A percentile compares a stretch with the other conserved stretches of the same genome.
Evolutionary conservation across 768 basidiomycete species (phyloP).

Genomic region (Daedaleopsis nitida): DNA sequence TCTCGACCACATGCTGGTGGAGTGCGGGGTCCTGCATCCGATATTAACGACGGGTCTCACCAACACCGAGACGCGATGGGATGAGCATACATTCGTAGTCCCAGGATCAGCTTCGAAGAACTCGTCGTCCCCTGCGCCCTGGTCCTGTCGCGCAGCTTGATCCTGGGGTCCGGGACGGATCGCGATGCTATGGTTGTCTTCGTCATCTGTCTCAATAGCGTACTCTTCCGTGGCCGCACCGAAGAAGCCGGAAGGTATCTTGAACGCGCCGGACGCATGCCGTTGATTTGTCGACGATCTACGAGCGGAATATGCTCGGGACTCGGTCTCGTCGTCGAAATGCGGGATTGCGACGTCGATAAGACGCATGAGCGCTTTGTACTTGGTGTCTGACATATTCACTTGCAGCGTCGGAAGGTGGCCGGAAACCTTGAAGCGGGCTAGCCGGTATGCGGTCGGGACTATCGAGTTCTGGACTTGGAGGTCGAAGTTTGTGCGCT

Average conservation of each 20-base stretch:
- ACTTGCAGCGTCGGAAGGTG: slow-evolving; percentile 84
- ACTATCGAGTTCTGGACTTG: slow-evolving; percentile 93
- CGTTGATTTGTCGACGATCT: slow-evolving; percentile 17
- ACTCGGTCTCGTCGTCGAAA: slow-evolving; percentile 48
- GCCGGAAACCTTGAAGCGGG: slow-evolving; percentile 89
- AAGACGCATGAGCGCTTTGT: slow-evolving; percentile 88
- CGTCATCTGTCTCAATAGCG: slow-evolving; percentile 58
- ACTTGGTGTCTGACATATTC: slow-evolving; percentile 90
- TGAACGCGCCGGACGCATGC: slow-evolving; percentile 41
- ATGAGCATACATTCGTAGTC: slow-evolving; percentile 17
- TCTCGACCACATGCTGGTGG: slow-evolving; percentile 72
- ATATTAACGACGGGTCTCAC: slow-evolving; percentile 24
- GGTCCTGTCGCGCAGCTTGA: slow-evolving; percentile 27
- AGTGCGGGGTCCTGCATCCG: slow-evolving; percentile 39
- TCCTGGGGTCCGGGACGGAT: neutral
- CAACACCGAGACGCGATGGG: neutral
- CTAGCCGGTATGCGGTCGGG: slow-evolving; percentile 75
- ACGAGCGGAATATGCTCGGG: slow-evolving; percentile 12
- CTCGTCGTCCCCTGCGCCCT: slow-evolving; percentile 49
- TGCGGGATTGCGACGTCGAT: slow-evolving; percentile 90
- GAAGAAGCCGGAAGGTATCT: slow-evolving; percentile 59
- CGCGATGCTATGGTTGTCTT: slow-evolving; percentile 32
- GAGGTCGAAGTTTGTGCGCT: slow-evolving; percentile 88
- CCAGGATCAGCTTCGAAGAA: slow-evolving; percentile 79
- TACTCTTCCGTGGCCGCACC: slow-evolving; percentile 56